Base-by-base conservation (phyloP, 1,284 basidiomycete genomes). In the Agroathelia rolfsii region DNA sequence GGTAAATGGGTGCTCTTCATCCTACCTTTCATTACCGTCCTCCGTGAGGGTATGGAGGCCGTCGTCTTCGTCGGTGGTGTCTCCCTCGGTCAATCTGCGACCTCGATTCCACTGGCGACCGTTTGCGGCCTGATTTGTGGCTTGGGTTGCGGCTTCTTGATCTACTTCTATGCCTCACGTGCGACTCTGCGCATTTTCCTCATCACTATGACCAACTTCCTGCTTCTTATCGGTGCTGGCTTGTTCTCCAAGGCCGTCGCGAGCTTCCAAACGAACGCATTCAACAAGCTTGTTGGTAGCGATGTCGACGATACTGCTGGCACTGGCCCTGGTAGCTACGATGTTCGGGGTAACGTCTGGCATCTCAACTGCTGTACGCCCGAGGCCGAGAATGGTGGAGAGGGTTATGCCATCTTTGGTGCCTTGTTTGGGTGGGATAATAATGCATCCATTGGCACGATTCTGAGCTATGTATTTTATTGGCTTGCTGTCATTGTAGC, bases 11-110 rank as follows among this genome's bases (percentile, higher is more conserved):
- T 79, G 0, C 67, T 96, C 24, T 89, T 96, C 64, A 49, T 92
- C 33, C 66, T 96, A 5, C 92, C 92, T 0, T 59, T 92, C 43
- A 74, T 95, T 50, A 94, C 90, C 3, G 85, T 96, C 23, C 63
- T 93, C 24, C 79, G 92, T 44, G 92, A 96, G 63, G 92, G 90
- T 34, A 67, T 95, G 44, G 92, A 96, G 56, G 89, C 86, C 2
- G 81, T 95, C 38, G 67, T 96, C 41, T 95, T 95, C 51, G 88
- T 95, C 32, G 86, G 90, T 12, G 90, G 92, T 37, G 90, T 94
- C 25, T 78, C 89, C 2, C 76, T 95, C 27, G 79, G 79, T 23
- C 71, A 86, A 49, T 63, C 74, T 2, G 90, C 84, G 2, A 72
- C 68, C 2, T 73, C 89, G 4, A 93, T 95, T 48, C 92, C 92